Evolutionary conservation across 345 rosid genomes (phyloP), one percentile per base, ranked within the genome.

Genomic region (Hibiscus syriacus): DNA sequence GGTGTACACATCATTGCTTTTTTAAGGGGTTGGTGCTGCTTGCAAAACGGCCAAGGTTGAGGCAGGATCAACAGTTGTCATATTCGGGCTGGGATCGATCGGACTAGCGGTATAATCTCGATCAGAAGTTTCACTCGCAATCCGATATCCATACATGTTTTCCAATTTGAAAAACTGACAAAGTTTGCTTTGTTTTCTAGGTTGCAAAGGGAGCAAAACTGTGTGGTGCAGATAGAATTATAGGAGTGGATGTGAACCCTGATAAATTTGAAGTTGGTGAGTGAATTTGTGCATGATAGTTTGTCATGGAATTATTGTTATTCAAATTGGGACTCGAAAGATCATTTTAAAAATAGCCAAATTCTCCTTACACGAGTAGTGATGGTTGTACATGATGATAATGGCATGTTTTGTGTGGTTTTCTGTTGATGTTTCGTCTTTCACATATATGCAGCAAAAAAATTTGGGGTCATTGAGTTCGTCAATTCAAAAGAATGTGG

Each of bases 181-280:
- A 4, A 53, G 11, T 19, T 69, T 36, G 34, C 53, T 50, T 75
- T 23, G 26, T 71, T 58, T 52, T 63, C 6, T 46, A 87, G 98
- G 98, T 88, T 79, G 92, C 93, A 0, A 96, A 90, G 69, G 98
- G 97, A 67, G 84, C 96, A 3, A 83, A 86, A 77, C 68, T 88
- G 3, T 80, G 97, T 68, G 93, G 93, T 75, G 96, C 98, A 59
- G 55, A 79, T 25, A 84, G 84, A 76, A 87, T 92, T 60, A 87
- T 92, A 68, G 98, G 96, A 16, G 79, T 90, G 12, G 96, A 92
- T 79, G 46, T 80, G 59, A 90, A 88, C 71, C 81, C 80, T 6
- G 77, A 73, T 16, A 92, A 90, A 76, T 88, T 83, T 75, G 83
- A 84, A 78, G 49, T 80, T 73, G 97, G 98, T 85, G 65, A 79